phyloP scores from a whole-genome alignment of 768 basidiomycete genomes.

The Suillus brevipes region DNA sequence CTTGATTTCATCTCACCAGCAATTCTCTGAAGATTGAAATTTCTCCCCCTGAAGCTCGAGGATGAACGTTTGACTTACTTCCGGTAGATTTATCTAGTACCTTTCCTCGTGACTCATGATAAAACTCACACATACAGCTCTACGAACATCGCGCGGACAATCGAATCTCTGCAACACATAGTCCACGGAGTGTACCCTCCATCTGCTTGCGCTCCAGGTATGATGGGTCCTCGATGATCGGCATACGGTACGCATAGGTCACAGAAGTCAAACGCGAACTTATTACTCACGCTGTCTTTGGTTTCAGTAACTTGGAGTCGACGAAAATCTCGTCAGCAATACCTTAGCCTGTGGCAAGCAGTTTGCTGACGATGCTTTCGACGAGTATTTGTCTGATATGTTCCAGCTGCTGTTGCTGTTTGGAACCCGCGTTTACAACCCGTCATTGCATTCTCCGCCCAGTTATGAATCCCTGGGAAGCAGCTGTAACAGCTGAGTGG shows the following conservation, averaged over 20 bases:
- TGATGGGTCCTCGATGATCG: conserved; percentile 52
- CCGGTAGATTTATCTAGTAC: conserved; percentile 41
- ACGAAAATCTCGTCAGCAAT: conserved; percentile 74
- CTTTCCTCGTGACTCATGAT: not conserved
- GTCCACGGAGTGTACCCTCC: conserved; percentile 72
- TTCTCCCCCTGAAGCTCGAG: conserved; percentile 57
- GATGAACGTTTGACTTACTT: conserved; percentile 55
- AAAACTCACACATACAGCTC: conserved; percentile 39
- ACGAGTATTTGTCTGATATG: conserved; percentile 1
- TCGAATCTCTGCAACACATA: conserved; percentile 72
- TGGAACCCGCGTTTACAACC: conserved; percentile 63
- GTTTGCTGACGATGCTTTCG: conserved; percentile 51
- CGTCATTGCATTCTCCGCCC: not conserved
- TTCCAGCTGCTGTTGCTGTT: conserved; percentile 58
- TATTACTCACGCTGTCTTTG: not conserved
- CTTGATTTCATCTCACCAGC: not conserved
- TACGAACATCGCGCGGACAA: conserved; percentile 77
- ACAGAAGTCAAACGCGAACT: not conserved
- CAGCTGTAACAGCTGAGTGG: conserved; percentile 77
- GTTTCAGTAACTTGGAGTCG: conserved; percentile 58
- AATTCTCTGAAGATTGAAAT: conserved; percentile 50
- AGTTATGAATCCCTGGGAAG: conserved; percentile 46
- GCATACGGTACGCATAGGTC: conserved; percentile 45
- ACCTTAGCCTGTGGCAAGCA: conserved; percentile 66
- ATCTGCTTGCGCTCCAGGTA: conserved; percentile 43